These are phyloP conservation scores for Thalassiosira livingstoniorum DNA, from an alignment of 352 stramenopile genomes.

Conservation along the genomic window DNA sequence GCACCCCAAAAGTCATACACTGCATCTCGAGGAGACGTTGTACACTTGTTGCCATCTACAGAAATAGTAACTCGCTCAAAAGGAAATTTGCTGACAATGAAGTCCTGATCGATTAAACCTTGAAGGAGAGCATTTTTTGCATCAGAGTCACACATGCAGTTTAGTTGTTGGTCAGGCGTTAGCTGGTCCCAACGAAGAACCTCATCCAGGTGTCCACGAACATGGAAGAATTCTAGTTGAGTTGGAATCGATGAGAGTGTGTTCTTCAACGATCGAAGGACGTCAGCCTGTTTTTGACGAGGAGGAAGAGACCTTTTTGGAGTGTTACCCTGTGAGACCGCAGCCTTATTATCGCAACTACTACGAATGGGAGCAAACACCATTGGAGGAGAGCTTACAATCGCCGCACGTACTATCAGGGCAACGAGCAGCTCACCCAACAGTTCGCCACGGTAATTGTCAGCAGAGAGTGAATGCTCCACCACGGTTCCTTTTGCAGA, in stretches of 20 bases:
- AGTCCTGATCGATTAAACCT: background rate
- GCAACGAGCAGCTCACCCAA: background rate
- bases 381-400: background rate
- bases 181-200: background rate
- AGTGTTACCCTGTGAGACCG: constrained; percentile 2
- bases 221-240: constrained; percentile 1
- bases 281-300: background rate
- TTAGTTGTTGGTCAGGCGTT: background rate
- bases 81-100: background rate
- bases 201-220: background rate
- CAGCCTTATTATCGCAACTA: constrained; percentile 14
- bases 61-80: background rate
- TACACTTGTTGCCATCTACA: background rate
- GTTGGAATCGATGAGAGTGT: background rate
- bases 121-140: background rate
- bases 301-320: background rate
- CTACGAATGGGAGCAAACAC: background rate
- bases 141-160: background rate
- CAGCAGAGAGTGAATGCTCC: background rate
- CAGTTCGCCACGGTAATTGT: constrained; percentile 10
- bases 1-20: background rate
- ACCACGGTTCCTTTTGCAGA: background rate
- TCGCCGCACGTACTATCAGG: background rate
- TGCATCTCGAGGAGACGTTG: background rate
- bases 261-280: constrained; percentile 1